Evolutionary conservation across 192 early-diverging fungal genomes (phyloP).

Genomic region (Bifiguratus adelaidae): DNA sequence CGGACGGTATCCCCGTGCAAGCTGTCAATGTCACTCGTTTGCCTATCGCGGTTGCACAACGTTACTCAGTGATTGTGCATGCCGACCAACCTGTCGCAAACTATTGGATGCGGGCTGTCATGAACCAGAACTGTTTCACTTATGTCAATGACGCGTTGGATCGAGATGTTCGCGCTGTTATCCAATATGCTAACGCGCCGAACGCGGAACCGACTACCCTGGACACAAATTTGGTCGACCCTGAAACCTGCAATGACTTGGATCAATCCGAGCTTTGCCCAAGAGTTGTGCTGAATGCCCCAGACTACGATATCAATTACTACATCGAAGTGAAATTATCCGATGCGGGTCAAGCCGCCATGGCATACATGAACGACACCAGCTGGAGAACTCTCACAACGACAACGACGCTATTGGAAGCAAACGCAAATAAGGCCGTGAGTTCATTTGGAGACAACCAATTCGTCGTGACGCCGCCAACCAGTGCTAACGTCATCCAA

Average conservation of each 20-base stretch:
- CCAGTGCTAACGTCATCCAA: not conserved
- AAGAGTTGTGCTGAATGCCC: not conserved
- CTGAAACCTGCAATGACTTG: not conserved
- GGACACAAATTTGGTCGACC: not conserved
- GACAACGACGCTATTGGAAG: not conserved
- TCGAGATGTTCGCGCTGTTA: not conserved
- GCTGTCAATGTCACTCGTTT: not conserved
- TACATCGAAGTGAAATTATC: too few species aligned
- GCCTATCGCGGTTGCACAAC: conserved; percentile 1
- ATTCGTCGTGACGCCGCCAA: too few species aligned
- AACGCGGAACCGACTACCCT: not conserved
- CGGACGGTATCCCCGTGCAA: not conserved
- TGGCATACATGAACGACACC: too few species aligned
- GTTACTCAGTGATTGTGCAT: conserved; percentile 7
- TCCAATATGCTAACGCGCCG: not conserved
- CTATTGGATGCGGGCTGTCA: conserved; percentile 9
- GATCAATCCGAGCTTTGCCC: not conserved
- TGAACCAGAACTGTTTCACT: not conserved
- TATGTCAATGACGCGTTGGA: not conserved
- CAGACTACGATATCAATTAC: not conserved
- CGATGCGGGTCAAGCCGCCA: too few species aligned
- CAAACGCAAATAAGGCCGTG: too few species aligned
- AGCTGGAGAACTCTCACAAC: not conserved
- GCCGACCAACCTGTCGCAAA: not conserved
- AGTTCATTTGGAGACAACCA: too few species aligned